Evolutionary conservation across 2,329 filamentous ascomycete genomes (phyloP).

Genomic region (Clathrospora elynae): DNA sequence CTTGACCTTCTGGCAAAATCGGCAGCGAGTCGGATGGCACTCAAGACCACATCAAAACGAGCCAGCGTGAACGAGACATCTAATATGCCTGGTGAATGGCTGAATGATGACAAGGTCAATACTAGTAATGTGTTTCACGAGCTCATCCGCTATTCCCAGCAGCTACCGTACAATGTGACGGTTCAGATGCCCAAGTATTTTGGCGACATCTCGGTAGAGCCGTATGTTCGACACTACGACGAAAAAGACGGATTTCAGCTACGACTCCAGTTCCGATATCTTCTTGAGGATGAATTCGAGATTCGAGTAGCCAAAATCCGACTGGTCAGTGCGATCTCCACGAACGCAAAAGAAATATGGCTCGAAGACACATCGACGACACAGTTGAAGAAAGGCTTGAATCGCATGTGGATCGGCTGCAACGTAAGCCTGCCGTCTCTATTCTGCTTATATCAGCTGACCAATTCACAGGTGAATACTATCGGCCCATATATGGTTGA

Average conservation of each 20-base stretch:
- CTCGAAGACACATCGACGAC: constrained; percentile 58
- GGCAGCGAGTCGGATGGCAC: constrained; percentile 47
- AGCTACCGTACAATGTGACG: constrained; percentile 65
- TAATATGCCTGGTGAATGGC: constrained; percentile 34
- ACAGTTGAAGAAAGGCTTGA: constrained; percentile 62
- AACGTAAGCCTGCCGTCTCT: constrained; percentile 37
- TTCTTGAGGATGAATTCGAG: constrained; percentile 72
- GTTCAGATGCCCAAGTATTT: constrained; percentile 78
- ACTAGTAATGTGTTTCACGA: constrained; percentile 47
- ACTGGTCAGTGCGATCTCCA: constrained; percentile 61
- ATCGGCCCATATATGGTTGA: constrained; percentile 78
- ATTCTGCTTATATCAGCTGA: constrained; percentile 33
- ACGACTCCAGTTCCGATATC: constrained; percentile 68
- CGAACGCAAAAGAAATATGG: constrained; percentile 69
- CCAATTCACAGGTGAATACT: constrained; percentile 60
- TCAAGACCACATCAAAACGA: constrained; percentile 28
- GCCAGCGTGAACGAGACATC: constrained; percentile 12
- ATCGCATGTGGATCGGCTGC: constrained; percentile 57
- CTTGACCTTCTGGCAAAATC: constrained; percentile 75
- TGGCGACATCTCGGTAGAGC: constrained; percentile 68
- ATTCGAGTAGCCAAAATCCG: constrained; percentile 69
- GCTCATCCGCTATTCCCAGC: constrained; percentile 55
- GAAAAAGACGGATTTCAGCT: constrained; percentile 77
- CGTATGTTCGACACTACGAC: constrained; percentile 70
- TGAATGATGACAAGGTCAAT: constrained; percentile 48